Evolutionary conservation across 768 basidiomycete species (phyloP).

Genomic region (Boletus rubescentipes): DNA sequence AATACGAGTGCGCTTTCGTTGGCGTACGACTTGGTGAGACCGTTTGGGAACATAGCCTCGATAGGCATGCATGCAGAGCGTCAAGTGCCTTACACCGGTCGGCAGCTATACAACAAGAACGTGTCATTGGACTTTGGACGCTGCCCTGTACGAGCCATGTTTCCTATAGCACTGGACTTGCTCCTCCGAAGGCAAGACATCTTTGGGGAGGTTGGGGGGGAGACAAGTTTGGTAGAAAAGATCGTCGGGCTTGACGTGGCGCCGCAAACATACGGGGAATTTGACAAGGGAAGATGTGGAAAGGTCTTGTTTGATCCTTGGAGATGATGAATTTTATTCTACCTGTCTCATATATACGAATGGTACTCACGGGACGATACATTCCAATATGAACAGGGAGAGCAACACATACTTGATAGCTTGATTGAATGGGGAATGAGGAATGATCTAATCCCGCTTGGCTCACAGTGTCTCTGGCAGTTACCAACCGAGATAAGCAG

Average conservation of each 20-base stretch:
- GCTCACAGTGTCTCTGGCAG: no score
- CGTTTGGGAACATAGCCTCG: constrained; percentile 73
- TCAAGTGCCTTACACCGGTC: constrained; percentile 54
- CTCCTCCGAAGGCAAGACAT: constrained; percentile 69
- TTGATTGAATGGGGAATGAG: no score
- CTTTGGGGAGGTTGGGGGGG: constrained; percentile 62
- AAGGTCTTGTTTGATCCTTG: constrained; percentile 80
- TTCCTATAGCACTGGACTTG: constrained; percentile 67
- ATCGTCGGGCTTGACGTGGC: constrained; percentile 63
- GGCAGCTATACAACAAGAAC: constrained; percentile 71
- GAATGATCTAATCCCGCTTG: no score
- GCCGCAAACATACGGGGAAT: constrained; percentile 58
- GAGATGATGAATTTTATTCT: constrained; percentile 33
- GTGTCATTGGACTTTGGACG: constrained; percentile 79
- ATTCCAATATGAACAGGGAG: no score
- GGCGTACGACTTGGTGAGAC: constrained; percentile 67
- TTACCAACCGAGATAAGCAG: no score
- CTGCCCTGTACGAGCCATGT: constrained; percentile 77
- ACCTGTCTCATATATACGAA: no score
- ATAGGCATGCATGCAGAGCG: constrained; percentile 68
- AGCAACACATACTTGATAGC: no score
- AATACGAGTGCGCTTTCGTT: constrained; percentile 61
- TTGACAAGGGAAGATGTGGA: constrained; percentile 71
- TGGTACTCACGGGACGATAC: no score
- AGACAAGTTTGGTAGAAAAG: constrained; percentile 63